Conservation (phyloP, 495 filamentous ascomycete genomes). For the Venustampulla echinocandica region DNA sequence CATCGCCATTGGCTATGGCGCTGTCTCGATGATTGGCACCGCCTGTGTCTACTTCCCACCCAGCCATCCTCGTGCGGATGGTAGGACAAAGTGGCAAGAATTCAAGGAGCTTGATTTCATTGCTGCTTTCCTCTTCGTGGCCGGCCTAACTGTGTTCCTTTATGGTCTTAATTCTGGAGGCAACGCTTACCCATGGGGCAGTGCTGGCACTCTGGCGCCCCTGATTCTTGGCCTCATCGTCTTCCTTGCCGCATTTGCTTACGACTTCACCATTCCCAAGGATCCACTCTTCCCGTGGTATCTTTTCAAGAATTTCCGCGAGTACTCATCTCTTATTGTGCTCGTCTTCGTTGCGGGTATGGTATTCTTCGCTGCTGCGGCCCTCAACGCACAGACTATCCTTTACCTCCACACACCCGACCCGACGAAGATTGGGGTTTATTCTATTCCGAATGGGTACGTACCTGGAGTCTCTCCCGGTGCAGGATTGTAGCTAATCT, state of each 20-base stretch:
- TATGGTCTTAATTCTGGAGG: conserved; percentile 31
- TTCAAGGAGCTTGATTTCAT: conserved; percentile 28
- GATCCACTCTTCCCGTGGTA: conserved; percentile 26
- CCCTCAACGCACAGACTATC: conserved; percentile 22
- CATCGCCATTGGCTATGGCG: conserved; percentile 25
- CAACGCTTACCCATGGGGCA: conserved; percentile 15
- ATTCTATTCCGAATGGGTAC: conserved; percentile 17
- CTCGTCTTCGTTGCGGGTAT: conserved; percentile 26
- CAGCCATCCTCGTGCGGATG: conserved; percentile 24
- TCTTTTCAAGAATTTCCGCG: conserved; percentile 23
- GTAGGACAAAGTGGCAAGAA: conserved; percentile 19
- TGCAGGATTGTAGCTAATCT: not conserved
- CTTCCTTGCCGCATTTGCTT: conserved; percentile 20
- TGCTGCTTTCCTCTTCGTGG: conserved; percentile 23
- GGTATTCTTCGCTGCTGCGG: conserved; percentile 23
- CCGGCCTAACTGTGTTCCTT: conserved; percentile 26
- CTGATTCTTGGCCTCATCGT: conserved; percentile 21
- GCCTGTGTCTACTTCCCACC: conserved; percentile 28
- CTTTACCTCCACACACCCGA: conserved; percentile 24
- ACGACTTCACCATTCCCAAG: conserved; percentile 22
- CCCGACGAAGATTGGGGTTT: conserved; percentile 23
- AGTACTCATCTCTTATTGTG: conserved; percentile 23
- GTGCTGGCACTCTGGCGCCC: conserved; percentile 20
- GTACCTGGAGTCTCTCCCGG: conserved; percentile 4
- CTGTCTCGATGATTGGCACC: conserved; percentile 22